Evolutionary conservation across 164 flowering plant species (phyloP), one percentile per base, ranked within the genome.

Genomic region (Chimonanthus salicifolius): DNA sequence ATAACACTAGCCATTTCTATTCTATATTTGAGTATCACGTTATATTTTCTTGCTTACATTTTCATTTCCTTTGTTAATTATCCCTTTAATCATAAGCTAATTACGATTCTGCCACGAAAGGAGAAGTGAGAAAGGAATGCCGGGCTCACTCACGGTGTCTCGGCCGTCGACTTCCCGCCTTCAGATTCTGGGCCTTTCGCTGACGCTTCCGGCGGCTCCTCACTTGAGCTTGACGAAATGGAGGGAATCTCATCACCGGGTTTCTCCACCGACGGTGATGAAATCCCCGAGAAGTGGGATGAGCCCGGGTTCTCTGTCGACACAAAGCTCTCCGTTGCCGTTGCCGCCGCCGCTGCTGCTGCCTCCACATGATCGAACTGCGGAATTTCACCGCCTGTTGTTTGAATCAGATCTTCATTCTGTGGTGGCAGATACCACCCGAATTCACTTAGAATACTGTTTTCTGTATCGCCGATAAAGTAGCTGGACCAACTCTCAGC

Each of bases 161-260:
- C 86, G 13, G 86, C 79, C 64, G 68, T 11, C 71, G 84, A 77
- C 68, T 78, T 83, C 21, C 70, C 84, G 80, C 70, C 84, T 80
- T 74, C 87, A 75, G 91, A 85, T 21, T 75, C 84, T 44, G 92
- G 80, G 16, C 88, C 84, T 60, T 83, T 86, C 75, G 58, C 58
- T 4, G 33, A 33, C 33, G 33, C 33, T 33, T 87, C 90, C 75
- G 83, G 76, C 79, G 47, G 85, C 80, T 90, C 94, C 64, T 90
- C 97, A 75, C 86, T 83, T 13, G 93, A 88, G 85, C 88, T 85
- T 6, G 96, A 88, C 0, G 90, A 88, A 5, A 81, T 82, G 9
- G 90, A 86, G 18, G 81, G 88, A 71, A 75, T 82, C 21, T 82
- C 21, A 80, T 74, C 58, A 81, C 65, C 64, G 81, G 78, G 81